Conservation (phyloP, 2,329 filamentous ascomycete genomes). For the Fusarium dlaminii region DNA sequence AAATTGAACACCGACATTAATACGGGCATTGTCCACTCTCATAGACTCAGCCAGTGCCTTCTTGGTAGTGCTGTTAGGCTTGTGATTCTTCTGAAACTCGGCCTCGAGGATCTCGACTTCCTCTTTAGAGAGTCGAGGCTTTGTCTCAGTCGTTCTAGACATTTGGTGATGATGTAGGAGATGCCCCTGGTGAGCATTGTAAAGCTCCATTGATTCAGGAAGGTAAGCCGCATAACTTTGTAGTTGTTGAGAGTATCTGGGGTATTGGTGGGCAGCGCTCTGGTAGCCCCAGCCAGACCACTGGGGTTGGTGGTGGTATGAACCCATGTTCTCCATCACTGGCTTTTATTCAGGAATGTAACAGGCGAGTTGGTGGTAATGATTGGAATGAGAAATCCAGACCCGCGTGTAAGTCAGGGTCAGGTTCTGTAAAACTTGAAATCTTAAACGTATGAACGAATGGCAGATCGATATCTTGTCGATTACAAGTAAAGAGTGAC, state of each 20-base stretch:
- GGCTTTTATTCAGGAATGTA: slow-evolving; percentile 23
- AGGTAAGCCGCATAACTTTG: slow-evolving; percentile 50
- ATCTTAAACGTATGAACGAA: slow-evolving; percentile 21
- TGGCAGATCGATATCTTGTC: slow-evolving; percentile 13
- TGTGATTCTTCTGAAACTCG: slow-evolving; percentile 71
- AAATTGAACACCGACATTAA: slow-evolving; percentile 61
- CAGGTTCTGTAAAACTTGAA: slow-evolving; percentile 1
- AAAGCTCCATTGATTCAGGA: slow-evolving; percentile 52
- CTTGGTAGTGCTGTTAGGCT: slow-evolving; percentile 70
- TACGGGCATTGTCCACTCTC: slow-evolving; percentile 69
- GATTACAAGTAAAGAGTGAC: slow-evolving; percentile 36
- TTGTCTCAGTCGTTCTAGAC: slow-evolving; percentile 57
- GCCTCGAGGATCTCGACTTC: slow-evolving; percentile 68
- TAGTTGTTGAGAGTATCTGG: slow-evolving; percentile 47
- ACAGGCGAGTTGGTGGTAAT: slow-evolving; percentile 14
- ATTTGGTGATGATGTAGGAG: slow-evolving; percentile 51
- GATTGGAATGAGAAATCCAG: slow-evolving; percentile 31
- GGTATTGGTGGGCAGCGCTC: slow-evolving; percentile 42
- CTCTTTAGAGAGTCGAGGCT: slow-evolving; percentile 65
- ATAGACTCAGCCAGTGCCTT: slow-evolving; percentile 69
- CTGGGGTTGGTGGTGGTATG: slow-evolving; percentile 48
- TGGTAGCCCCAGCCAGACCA: slow-evolving; percentile 51
- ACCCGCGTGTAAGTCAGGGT: slow-evolving; percentile 12
- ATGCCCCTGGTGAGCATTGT: slow-evolving; percentile 50
- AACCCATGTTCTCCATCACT: slow-evolving; percentile 46